phyloP scores from a whole-genome alignment of 495 filamentous ascomycete genomes.

The Penicillium silybi region DNA sequence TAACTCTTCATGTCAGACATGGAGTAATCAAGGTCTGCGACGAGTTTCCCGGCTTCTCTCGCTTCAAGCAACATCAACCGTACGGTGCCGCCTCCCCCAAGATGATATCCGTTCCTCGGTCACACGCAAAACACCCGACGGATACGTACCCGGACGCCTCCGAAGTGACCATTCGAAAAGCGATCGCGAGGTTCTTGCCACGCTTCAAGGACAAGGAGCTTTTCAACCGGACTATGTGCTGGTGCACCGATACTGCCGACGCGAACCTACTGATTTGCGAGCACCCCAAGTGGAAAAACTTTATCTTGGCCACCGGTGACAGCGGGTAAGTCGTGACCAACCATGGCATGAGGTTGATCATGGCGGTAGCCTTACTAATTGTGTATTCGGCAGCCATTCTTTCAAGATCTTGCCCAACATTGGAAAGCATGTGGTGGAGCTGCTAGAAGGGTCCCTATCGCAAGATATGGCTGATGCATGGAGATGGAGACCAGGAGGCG shows the following conservation, averaged over 20 bases:
- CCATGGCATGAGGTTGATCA: too few relatives aligned
- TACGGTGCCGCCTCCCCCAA: constrained; percentile 36
- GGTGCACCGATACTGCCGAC: constrained; percentile 49
- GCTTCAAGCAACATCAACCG: constrained; percentile 18
- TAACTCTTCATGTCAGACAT: constrained; percentile 8
- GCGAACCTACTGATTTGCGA: constrained; percentile 40
- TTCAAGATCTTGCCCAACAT: constrained; percentile 21
- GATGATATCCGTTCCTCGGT: constrained; percentile 17
- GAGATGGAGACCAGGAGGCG: constrained; percentile 20
- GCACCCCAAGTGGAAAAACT: constrained; percentile 26
- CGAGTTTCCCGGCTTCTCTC: constrained; percentile 42
- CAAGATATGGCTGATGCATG: constrained; percentile 11
- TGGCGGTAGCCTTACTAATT: background rate
- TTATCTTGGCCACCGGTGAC: constrained; percentile 19
- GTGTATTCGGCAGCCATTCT: background rate
- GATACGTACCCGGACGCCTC: constrained; percentile 37
- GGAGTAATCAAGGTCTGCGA: constrained; percentile 51
- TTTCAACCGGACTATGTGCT: constrained; percentile 44
- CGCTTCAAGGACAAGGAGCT: constrained; percentile 39
- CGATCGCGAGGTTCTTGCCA: constrained; percentile 42
- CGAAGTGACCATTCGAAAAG: constrained; percentile 34
- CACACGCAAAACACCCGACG: constrained; percentile 16
- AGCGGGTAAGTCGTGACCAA: constrained; percentile 11
- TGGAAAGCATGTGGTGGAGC: constrained; percentile 17
- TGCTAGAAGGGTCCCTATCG: constrained; percentile 12